Evolutionary conservation across 768 basidiomycete genomes (phyloP).

Genomic region (Phaffia australis): DNA sequence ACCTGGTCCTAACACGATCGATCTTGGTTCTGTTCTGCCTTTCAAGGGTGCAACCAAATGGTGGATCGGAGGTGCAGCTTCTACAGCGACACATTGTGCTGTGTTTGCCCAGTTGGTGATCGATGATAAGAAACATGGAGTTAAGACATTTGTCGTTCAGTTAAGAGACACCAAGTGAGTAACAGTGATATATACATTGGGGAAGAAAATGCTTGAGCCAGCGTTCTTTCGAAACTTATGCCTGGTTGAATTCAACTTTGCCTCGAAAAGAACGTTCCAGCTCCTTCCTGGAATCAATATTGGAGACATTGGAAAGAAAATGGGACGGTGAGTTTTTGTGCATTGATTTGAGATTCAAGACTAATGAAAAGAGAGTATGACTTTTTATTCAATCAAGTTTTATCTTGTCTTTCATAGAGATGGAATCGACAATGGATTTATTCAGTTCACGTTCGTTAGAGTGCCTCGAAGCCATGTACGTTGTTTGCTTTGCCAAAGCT

Average conservation of each 20-base stretch:
- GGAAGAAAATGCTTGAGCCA: too few species aligned
- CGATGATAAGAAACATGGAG: slow-evolving; percentile 40
- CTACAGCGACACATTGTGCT: slow-evolving; percentile 42
- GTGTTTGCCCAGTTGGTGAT: slow-evolving; percentile 42
- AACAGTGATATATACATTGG: too few species aligned
- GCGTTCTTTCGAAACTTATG: too few species aligned
- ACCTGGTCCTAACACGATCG: neutral
- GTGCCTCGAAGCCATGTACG: slow-evolving; percentile 38
- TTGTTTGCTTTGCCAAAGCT: neutral
- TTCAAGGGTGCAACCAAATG: slow-evolving; percentile 41
- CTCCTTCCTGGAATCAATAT: slow-evolving; percentile 41
- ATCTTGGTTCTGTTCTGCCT: too few species aligned
- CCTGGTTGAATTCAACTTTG: neutral
- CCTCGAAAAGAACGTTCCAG: slow-evolving; percentile 35
- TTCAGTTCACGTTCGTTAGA: slow-evolving; percentile 41
- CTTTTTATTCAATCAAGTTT: slow-evolving; percentile 15
- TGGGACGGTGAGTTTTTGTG: slow-evolving; percentile 34
- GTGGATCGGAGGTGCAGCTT: slow-evolving; percentile 44
- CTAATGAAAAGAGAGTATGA: neutral
- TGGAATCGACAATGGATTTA: slow-evolving; percentile 36
- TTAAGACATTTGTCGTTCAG: slow-evolving; percentile 43
- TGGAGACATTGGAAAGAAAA: slow-evolving; percentile 43
- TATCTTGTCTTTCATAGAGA: neutral
- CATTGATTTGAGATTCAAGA: neutral
- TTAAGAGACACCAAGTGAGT: slow-evolving; percentile 35